Base-by-base conservation (phyloP, 2,329 filamentous ascomycete species). In the Pseudogymnoascus pannorum region DNA sequence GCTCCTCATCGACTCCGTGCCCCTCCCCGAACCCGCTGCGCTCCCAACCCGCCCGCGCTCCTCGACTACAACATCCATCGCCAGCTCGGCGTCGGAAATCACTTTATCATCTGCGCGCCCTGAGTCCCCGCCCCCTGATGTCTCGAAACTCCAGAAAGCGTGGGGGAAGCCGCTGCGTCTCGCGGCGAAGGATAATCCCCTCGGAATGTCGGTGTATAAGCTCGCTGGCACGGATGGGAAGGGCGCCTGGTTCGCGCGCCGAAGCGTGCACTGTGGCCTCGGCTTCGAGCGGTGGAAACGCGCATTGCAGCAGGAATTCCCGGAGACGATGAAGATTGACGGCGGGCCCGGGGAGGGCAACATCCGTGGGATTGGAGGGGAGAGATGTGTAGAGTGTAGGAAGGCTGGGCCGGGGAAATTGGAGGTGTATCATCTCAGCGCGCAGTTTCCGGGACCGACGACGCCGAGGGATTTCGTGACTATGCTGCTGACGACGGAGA, bases 401-500 rank as follows among this genome's bases (percentile, higher is more conserved):
- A 61, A 66, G 42, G 62, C 86, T 6, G 78, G 84, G 7, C 83
- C 81, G 2, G 87, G 87, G 8, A 82, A 82, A 68, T 72, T 89
- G 60, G 83, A 90, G 75, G 90, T 96, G 4, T 96, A 90, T 69
- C 87, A 93, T 70, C 81, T 96, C 1, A 93, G 90, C 20, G 92
- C 92, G 2, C 88, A 94, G 71, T 97, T 97, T 68, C 92, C 92
- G 0, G 91, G 91, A 0, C 93, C 93, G 3, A 94, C 91, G 0
- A 86, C 92, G 2, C 88, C 93, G 0, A 80, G 93, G 73, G 93
- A 97, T 70, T 97, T 97, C 72, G 84, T 96, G 59, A 88, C 89
- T 4, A 75, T 95, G 63, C 80, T 94, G 44, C 75, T 95, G 42
- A 90, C 86, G 20, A 90, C 87, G 51, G 63, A 70, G 71, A 59